Conservation (phyloP, 2,329 filamentous ascomycete species). For the Stromatinia cepivora region DNA sequence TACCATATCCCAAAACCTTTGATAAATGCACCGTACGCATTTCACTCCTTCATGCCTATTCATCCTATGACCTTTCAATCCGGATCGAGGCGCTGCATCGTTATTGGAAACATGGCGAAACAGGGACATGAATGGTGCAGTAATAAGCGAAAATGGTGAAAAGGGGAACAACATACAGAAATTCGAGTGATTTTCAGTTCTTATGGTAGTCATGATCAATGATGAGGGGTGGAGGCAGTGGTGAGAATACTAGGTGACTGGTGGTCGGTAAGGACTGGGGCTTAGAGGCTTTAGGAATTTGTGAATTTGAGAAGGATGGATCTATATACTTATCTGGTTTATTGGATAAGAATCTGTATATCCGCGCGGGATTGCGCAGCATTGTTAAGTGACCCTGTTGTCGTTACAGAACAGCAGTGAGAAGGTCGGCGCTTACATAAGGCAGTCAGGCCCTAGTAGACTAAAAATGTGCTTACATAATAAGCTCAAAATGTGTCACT, state of each 20-base stretch:
- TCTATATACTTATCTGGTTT: not conserved
- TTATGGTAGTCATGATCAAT: not conserved
- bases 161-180: not conserved
- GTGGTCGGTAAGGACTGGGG: not conserved
- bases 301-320: not conserved
- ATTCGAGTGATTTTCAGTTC: not conserved
- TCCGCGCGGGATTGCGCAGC: slow-evolving; percentile 9
- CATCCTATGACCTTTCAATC: not conserved
- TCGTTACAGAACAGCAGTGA: not conserved
- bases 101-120: not conserved
- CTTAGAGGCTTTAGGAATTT: not conserved
- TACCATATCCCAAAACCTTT: not conserved
- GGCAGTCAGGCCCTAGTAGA: too few relatives aligned
- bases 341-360: not conserved
- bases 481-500: not conserved
- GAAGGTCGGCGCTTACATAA: slow-evolving; percentile 3
- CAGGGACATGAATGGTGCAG: not conserved
- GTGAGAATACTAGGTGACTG: not conserved
- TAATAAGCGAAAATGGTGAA: not conserved
- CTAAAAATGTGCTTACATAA: not conserved
- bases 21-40: not conserved
- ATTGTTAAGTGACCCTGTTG: not conserved
- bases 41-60: slow-evolving; percentile 12
- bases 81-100: not conserved
- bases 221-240: not conserved